Evolutionary conservation across 2,329 filamentous ascomycete species (phyloP).

Genomic region (Exophiala bonariae): DNA sequence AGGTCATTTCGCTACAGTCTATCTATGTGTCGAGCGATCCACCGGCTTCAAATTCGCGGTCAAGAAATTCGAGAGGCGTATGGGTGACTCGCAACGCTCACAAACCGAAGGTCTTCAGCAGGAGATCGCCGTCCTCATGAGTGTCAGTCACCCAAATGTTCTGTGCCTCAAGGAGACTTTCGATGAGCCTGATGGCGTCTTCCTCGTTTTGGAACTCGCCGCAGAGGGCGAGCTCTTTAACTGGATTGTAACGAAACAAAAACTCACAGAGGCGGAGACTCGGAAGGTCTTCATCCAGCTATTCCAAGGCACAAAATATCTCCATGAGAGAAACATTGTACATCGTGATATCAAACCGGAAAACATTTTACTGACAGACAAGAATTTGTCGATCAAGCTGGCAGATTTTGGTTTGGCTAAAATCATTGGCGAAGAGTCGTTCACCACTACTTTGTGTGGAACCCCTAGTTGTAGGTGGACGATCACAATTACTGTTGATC

Average conservation of each 20-base stretch:
- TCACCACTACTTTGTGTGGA: conserved; percentile 91
- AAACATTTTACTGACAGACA: conserved; percentile 87
- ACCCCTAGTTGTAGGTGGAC: conserved; percentile 75
- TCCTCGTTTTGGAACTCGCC: conserved; percentile 86
- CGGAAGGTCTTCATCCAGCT: conserved; percentile 87
- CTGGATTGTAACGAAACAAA: conserved; percentile 86
- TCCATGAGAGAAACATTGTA: conserved; percentile 96
- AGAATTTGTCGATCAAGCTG: conserved; percentile 81
- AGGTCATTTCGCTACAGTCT: conserved; percentile 93
- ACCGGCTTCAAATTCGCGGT: conserved; percentile 84
- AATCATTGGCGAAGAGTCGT: conserved; percentile 97
- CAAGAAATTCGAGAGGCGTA: conserved; percentile 88
- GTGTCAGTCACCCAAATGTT: conserved; percentile 92
- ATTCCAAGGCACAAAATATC: conserved; percentile 90
- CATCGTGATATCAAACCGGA: conserved; percentile 98
- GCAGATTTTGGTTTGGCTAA: conserved; percentile 97
- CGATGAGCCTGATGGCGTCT: conserved; percentile 85
- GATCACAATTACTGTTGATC: background rate
- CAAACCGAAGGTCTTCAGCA: conserved; percentile 87
- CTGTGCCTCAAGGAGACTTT: conserved; percentile 94
- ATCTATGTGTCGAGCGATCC: conserved; percentile 82
- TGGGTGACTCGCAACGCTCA: conserved; percentile 77
- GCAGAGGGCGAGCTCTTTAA: conserved; percentile 95
- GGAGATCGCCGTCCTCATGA: conserved; percentile 94
- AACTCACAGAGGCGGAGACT: conserved; percentile 78